Percentiles rank a stretch among this genome's conserved stretches.
phyloP scores from a whole-genome alignment of 2,329 filamentous ascomycete genomes.

The Paecilomyces variotii region DNA sequence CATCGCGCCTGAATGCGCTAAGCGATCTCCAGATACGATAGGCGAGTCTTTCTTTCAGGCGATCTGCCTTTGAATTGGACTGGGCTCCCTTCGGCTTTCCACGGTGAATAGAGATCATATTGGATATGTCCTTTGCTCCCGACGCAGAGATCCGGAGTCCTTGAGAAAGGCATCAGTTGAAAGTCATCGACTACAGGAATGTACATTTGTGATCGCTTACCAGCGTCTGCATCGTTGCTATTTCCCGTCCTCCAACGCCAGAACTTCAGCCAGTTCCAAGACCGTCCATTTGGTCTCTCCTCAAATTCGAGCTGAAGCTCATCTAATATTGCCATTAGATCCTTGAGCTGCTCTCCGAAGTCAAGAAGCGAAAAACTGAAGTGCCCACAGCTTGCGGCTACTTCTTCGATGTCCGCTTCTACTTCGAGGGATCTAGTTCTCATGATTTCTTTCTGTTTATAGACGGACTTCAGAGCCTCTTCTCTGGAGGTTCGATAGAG shows the following conservation, averaged over 20 bases:
- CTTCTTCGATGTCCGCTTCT: slow-evolving; percentile 91
- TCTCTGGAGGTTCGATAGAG: slow-evolving; percentile 71
- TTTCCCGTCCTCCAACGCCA: slow-evolving; percentile 45
- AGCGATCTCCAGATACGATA: slow-evolving; percentile 50
- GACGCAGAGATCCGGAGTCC: background rate
- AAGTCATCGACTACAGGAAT: background rate
- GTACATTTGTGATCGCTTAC: slow-evolving; percentile 9
- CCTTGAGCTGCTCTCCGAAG: slow-evolving; percentile 81
- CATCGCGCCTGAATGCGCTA: slow-evolving; percentile 53
- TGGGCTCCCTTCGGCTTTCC: background rate
- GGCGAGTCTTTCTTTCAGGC: slow-evolving; percentile 22
- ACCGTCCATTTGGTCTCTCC: slow-evolving; percentile 52
- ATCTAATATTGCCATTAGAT: slow-evolving; percentile 75
- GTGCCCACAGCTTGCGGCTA: slow-evolving; percentile 93
- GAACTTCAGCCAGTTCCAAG: slow-evolving; percentile 80
- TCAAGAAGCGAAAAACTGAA: slow-evolving; percentile 89
- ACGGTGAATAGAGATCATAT: slow-evolving; percentile 5
- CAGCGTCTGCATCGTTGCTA: slow-evolving; percentile 16
- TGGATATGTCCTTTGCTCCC: slow-evolving; percentile 11
- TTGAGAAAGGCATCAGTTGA: background rate
- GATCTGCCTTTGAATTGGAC: slow-evolving; percentile 3
- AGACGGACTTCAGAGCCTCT: slow-evolving; percentile 69
- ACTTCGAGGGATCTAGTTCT: slow-evolving; percentile 62
- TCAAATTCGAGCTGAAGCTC: slow-evolving; percentile 65
- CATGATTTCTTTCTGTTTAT: slow-evolving; percentile 68